Percentiles rank a stretch among this genome's conserved stretches.
Conservation (phyloP, 2,329 filamentous ascomycete species). For the Leptodontidium sp. region DNA sequence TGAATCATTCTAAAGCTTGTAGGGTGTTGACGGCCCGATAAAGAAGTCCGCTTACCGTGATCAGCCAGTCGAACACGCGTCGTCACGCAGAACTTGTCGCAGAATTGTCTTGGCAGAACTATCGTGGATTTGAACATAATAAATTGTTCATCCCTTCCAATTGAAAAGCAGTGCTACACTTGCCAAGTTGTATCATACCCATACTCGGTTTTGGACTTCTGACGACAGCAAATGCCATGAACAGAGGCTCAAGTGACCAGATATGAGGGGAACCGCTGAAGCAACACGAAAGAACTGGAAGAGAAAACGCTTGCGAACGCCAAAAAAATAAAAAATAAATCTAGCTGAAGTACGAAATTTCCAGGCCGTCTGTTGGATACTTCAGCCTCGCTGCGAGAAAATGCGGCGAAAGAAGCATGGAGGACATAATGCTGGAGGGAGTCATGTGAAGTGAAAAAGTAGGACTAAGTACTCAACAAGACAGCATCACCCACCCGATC, state of each 20-base stretch:
- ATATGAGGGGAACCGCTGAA: too few species aligned
- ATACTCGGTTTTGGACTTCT: conserved; percentile 2
- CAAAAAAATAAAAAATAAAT: too few species aligned
- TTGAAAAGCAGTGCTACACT: neutral
- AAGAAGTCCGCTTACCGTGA: conserved; percentile 1
- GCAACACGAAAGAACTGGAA: too few species aligned
- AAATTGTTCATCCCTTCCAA: neutral
- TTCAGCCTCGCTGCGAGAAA: neutral
- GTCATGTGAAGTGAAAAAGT: neutral
- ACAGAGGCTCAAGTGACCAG: neutral
- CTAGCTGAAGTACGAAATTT: too few species aligned
- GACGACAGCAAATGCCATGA: neutral
- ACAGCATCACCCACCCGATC: too few species aligned
- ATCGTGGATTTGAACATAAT: neutral
- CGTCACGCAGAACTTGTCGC: conserved; percentile 1
- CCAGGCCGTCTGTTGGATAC: too few species aligned
- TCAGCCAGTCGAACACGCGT: neutral
- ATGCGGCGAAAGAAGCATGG: neutral
- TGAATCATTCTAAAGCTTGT: neutral
- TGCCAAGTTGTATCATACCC: neutral
- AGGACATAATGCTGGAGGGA: neutral
- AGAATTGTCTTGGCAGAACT: neutral
- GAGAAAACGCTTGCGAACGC: too few species aligned
- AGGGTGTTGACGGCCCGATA: neutral
- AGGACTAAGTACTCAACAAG: too few species aligned